phyloP scores from a whole-genome alignment of 192 early-diverging fungal species.

The Geranomyces michiganensis region DNA sequence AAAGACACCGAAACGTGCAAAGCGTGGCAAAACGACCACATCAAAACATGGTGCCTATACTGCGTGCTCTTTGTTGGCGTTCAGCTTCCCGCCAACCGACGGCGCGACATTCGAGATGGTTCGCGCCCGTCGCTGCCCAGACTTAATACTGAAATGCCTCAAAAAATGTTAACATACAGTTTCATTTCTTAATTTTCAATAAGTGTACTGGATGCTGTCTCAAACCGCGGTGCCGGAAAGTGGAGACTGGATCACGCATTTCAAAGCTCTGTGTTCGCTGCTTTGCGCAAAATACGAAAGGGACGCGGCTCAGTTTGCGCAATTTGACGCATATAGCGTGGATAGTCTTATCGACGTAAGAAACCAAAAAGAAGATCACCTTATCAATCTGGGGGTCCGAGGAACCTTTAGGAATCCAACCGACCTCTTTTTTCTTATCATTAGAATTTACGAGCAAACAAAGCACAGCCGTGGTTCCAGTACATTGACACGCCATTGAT shows the following conservation, averaged over 20 bases:
- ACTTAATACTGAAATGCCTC: background rate
- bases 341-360: background rate
- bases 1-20: background rate
- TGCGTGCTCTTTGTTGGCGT: slow-evolving; percentile 23
- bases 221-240: background rate
- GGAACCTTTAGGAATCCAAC: too few relatives aligned
- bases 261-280: background rate
- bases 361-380: background rate
- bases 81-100: slow-evolving; percentile 1
- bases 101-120: background rate
- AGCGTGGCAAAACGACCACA: slow-evolving; percentile 11
- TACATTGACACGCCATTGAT: slow-evolving; percentile 2
- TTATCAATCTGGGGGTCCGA: too few relatives aligned
- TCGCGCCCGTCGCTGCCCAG: background rate
- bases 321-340: slow-evolving; percentile 4
- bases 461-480: background rate
- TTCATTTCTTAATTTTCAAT: too few relatives aligned
- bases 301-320: slow-evolving; percentile 6
- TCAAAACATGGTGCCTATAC: slow-evolving; percentile 18
- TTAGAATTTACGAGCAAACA: background rate
- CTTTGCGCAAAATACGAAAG: slow-evolving; percentile 9
- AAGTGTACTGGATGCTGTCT: background rate
- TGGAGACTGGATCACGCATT: slow-evolving; percentile 17
- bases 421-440: background rate
- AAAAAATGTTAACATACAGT: too few relatives aligned